A percentile compares a stretch with the other conserved stretches of the same genome.
These are phyloP conservation scores for Papiliotrema fonsecae DNA, from an alignment of 1,284 basidiomycete species.

Conservation along the genomic window DNA sequence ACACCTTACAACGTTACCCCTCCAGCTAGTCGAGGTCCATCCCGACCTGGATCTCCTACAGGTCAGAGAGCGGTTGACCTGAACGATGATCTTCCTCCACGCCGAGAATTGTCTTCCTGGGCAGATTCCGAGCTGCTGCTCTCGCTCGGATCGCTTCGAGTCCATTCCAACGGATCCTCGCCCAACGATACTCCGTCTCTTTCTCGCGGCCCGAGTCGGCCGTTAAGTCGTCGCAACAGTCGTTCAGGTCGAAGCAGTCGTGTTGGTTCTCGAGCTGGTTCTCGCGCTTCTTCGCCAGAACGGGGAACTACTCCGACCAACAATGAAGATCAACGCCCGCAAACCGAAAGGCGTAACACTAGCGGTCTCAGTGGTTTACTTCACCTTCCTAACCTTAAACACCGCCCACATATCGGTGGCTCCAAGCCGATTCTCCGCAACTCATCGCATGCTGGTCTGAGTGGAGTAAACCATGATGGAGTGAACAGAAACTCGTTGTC, in stretches of 20 bases:
- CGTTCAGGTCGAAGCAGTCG: conserved; percentile 39
- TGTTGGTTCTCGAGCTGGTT: conserved; percentile 48
- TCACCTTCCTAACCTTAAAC: conserved; percentile 20
- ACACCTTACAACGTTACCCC: conserved; percentile 30
- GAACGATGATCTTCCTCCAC: conserved; percentile 39
- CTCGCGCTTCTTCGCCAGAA: conserved; percentile 50
- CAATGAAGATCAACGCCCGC: neutral
- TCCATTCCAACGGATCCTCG: conserved; percentile 29
- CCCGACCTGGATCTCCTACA: conserved; percentile 38
- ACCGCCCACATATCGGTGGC: neutral
- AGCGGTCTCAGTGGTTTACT: conserved; percentile 10
- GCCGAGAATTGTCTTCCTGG: conserved; percentile 60
- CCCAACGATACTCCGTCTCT: conserved; percentile 42
- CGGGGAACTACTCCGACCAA: neutral
- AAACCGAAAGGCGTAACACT: neutral
- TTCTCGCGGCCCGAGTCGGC: conserved; percentile 35
- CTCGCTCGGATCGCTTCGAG: conserved; percentile 53
- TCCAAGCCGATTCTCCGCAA: conserved; percentile 19
- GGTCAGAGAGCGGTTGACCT: conserved; percentile 10
- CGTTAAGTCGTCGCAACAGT: conserved; percentile 40
- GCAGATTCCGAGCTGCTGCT: conserved; percentile 74
- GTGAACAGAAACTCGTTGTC: conserved; percentile 6
- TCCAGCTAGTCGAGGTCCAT: conserved; percentile 39
- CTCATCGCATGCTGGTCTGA: conserved; percentile 1
- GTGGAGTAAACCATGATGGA: neutral